These are phyloP conservation scores for Coelastrella sp. DNA, from an alignment of 139 green algal genomes.

Conservation along the genomic window DNA sequence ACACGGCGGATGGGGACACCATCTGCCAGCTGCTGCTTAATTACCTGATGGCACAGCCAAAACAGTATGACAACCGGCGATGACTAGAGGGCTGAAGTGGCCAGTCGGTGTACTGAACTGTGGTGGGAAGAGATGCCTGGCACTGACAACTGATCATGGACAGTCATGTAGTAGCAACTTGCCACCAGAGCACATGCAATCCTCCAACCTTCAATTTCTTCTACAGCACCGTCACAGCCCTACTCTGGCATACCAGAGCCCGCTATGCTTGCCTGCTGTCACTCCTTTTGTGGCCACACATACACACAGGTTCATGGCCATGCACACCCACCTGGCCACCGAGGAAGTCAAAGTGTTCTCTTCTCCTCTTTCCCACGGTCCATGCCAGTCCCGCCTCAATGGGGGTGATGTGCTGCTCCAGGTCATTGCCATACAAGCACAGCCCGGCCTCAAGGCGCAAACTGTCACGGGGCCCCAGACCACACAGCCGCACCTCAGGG, in stretches of 20 bases:
- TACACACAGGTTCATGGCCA: neutral
- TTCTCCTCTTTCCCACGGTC: slow-evolving; percentile 87
- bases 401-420: slow-evolving; percentile 94
- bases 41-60: slow-evolving; percentile 56
- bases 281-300: neutral
- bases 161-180: no score
- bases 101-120: no score
- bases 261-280: neutral
- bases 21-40: slow-evolving; percentile 95
- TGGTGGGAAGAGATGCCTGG: no score
- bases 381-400: slow-evolving; percentile 98
- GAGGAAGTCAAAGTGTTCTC: slow-evolving; percentile 93
- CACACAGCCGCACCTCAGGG: slow-evolving; percentile 76
- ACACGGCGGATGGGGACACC: slow-evolving; percentile 88
- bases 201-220: neutral
- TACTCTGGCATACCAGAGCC: neutral
- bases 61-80: no score
- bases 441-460: slow-evolving; percentile 98
- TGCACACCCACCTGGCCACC: slow-evolving; percentile 79
- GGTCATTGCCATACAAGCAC: slow-evolving; percentile 99
- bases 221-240: neutral
- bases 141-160: no score
- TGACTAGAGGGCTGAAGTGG: no score
- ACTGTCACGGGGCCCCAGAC: slow-evolving; percentile 94
- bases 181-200: no score